Evolutionary conservation across 2,329 filamentous ascomycete genomes (phyloP).

Genomic region (Nannizzia gypsea): DNA sequence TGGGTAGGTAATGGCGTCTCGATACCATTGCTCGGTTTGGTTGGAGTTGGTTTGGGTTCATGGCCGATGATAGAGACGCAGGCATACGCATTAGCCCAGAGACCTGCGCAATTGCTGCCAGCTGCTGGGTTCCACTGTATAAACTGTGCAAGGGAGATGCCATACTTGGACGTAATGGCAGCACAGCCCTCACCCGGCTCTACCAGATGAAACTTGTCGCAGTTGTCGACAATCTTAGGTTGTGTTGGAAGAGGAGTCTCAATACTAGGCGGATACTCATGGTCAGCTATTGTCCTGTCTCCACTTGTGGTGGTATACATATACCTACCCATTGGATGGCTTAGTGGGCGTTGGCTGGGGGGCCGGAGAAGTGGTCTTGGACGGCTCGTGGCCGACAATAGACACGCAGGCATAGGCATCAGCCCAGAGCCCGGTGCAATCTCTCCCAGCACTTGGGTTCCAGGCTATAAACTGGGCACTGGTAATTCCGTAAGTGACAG

Average conservation of each 20-base stretch:
- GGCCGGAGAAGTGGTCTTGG: neutral
- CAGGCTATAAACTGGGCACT: neutral
- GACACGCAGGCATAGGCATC: slow-evolving; percentile 6
- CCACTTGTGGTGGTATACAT: neutral
- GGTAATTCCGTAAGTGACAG: neutral
- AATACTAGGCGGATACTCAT: neutral
- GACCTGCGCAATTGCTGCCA: neutral
- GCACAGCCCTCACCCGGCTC: neutral
- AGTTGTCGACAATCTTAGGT: slow-evolving; percentile 3
- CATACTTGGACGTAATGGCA: neutral
- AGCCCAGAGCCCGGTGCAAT: slow-evolving; percentile 3
- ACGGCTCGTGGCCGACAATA: slow-evolving; percentile 3
- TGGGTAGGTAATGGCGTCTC: slow-evolving; percentile 11
- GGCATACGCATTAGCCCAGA: neutral
- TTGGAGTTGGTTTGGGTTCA: neutral
- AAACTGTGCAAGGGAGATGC: neutral
- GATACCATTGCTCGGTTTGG: neutral
- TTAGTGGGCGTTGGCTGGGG: slow-evolving; percentile 2
- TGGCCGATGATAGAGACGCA: slow-evolving; percentile 4
- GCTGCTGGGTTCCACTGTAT: neutral
- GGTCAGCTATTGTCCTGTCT: neutral
- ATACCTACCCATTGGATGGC: neutral
- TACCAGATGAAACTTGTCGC: slow-evolving; percentile 4
- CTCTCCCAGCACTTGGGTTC: neutral
- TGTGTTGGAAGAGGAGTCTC: neutral